phyloP scores from a whole-genome alignment of 345 rosid genomes.

The Tarenaya hassleriana region DNA sequence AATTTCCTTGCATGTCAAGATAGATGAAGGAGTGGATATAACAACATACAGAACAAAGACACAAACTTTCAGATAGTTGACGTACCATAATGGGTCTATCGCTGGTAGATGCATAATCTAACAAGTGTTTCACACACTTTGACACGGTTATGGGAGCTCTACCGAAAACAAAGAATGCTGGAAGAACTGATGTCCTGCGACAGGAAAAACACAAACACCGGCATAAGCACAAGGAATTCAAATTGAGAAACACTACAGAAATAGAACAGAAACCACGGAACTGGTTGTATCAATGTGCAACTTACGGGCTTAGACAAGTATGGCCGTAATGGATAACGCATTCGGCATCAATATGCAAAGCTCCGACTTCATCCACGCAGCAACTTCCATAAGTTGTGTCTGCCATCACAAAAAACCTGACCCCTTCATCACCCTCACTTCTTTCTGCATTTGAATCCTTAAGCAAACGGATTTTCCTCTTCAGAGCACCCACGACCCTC shows the following conservation, averaged over 20 bases:
- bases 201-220: conserved; percentile 4
- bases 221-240: background rate
- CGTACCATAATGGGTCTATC: conserved; percentile 62
- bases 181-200: conserved; percentile 70
- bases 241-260: background rate
- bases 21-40: too few relatives aligned
- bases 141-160: conserved; percentile 49
- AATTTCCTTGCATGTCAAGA: too few relatives aligned
- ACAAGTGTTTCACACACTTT: conserved; percentile 40
- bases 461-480: conserved; percentile 31
- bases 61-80: background rate
- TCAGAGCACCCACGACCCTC: conserved; percentile 46
- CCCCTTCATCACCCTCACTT: conserved; percentile 34
- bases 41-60: background rate
- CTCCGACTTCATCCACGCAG: conserved; percentile 89
- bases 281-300: background rate
- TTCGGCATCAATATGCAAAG: conserved; percentile 60
- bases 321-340: conserved; percentile 93
- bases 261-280: conserved; percentile 2
- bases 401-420: conserved; percentile 75
- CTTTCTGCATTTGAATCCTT: conserved; percentile 23
- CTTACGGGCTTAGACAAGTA: conserved; percentile 93
- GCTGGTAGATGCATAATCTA: conserved; percentile 28
- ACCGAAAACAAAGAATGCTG: conserved; percentile 81
- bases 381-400: conserved; percentile 91